A percentile compares a stretch with the other conserved stretches of the same genome.
phyloP scores from a whole-genome alignment of 2,329 filamentous ascomycete species.

The Claviceps cyperi region DNA sequence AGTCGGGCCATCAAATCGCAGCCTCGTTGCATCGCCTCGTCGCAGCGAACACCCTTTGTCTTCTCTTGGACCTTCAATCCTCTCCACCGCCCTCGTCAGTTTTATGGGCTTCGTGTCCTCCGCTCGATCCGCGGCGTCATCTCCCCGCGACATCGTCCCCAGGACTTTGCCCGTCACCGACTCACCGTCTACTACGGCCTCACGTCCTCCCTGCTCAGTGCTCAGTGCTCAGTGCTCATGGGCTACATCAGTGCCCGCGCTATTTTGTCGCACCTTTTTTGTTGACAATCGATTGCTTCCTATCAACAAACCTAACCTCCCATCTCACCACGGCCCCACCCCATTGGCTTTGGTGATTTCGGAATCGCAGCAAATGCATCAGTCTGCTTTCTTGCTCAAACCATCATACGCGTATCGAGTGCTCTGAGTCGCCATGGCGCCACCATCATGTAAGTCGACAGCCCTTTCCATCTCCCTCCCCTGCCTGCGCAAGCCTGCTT shows the following conservation, averaged over 20 bases:
- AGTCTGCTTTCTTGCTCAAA: not conserved
- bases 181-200: not conserved
- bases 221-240: no score
- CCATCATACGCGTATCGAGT: not conserved
- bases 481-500: not conserved
- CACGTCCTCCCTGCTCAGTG: no score
- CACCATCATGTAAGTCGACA: slow-evolving; percentile 14
- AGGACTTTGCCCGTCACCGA: no score
- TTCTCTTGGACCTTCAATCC: not conserved
- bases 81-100: not conserved
- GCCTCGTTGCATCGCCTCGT: slow-evolving; percentile 8
- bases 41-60: not conserved
- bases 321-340: not conserved
- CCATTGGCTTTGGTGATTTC: not conserved
- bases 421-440: slow-evolving; percentile 11
- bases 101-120: not conserved
- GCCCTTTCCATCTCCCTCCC: slow-evolving; percentile 5
- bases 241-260: not conserved
- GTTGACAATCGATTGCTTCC: not conserved
- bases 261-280: not conserved
- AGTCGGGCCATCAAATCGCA: slow-evolving; percentile 3
- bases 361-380: not conserved
- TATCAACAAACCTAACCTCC: not conserved
- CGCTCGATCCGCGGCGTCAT: not conserved
- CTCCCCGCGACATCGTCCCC: not conserved